phyloP scores from a whole-genome alignment of 129 eudicot genomes.

The Flaveria sonorensis region DNA sequence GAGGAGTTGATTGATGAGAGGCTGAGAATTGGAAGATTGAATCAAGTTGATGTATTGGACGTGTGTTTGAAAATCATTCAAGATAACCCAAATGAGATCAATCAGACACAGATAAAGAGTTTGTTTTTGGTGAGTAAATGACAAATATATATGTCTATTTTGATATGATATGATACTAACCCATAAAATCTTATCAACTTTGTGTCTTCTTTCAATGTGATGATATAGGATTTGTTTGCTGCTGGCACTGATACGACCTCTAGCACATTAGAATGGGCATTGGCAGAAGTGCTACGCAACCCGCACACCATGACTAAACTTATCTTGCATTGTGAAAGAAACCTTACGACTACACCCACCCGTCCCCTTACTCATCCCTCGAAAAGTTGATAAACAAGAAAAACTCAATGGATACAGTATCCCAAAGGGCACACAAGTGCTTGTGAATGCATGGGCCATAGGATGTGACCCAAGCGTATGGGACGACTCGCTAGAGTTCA shows the following conservation, averaged over 20 bases:
- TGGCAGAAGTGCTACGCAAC: slow-evolving; percentile 4
- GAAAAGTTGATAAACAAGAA: background rate
- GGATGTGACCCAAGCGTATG: background rate
- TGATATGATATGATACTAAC: background rate
- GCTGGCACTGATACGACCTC: slow-evolving; percentile 3
- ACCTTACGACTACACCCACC: background rate
- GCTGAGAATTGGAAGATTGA: background rate
- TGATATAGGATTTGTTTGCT: background rate
- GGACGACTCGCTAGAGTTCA: slow-evolving; percentile 5
- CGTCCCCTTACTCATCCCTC: background rate
- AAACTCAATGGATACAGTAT: background rate
- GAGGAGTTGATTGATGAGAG: slow-evolving; percentile 25
- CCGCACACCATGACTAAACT: background rate
- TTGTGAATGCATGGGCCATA: slow-evolving; percentile 18
- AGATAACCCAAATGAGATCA: slow-evolving; percentile 27
- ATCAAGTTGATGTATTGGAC: slow-evolving; percentile 21
- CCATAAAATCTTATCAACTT: background rate
- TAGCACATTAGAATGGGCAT: background rate
- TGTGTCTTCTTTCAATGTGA: background rate
- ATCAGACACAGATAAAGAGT: slow-evolving; percentile 21
- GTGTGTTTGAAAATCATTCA: slow-evolving; percentile 17
- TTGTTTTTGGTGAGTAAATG: slow-evolving; percentile 22
- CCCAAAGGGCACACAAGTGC: background rate
- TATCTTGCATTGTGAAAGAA: slow-evolving; percentile 13
- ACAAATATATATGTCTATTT: too few relatives aligned